Evolutionary conservation across 1,284 basidiomycete genomes (phyloP).

Genomic region (Xerocomus subilludens): DNA sequence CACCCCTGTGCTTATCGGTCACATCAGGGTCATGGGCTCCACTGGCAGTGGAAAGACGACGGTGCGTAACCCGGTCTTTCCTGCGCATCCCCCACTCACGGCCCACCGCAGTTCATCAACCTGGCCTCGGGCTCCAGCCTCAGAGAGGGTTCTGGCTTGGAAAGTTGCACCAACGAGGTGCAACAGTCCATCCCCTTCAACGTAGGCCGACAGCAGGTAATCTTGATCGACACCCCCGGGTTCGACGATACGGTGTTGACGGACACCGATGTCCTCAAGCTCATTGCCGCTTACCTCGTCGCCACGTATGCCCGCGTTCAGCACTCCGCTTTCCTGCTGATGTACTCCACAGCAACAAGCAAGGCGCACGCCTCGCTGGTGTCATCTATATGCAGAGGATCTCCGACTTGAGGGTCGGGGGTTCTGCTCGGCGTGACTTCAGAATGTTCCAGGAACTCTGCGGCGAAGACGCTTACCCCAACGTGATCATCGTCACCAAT

Average conservation of each 20-base stretch:
- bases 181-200: slow-evolving; percentile 49
- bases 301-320: slow-evolving; percentile 43
- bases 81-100: slow-evolving; percentile 28
- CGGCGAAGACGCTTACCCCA: slow-evolving; percentile 61
- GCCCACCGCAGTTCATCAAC: slow-evolving; percentile 54
- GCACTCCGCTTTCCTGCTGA: slow-evolving; percentile 7
- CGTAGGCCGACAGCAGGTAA: slow-evolving; percentile 48
- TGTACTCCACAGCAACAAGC: slow-evolving; percentile 54
- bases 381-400: slow-evolving; percentile 68
- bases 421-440: slow-evolving; percentile 63
- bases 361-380: slow-evolving; percentile 55
- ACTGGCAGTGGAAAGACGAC: slow-evolving; percentile 55
- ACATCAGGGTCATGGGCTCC: slow-evolving; percentile 52
- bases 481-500: slow-evolving; percentile 63
- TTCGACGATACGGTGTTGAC: slow-evolving; percentile 56
- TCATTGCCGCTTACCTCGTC: slow-evolving; percentile 55
- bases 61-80: slow-evolving; percentile 36
- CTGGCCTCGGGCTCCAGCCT: slow-evolving; percentile 52
- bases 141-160: slow-evolving; percentile 49
- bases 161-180: slow-evolving; percentile 56
- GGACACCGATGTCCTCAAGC: slow-evolving; percentile 54
- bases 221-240: slow-evolving; percentile 56
- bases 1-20: slow-evolving; percentile 49
- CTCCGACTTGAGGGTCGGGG: slow-evolving; percentile 63
- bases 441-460: slow-evolving; percentile 65